Conservation (phyloP, 805 yeast species). For the Kuraishia borneana region DNA sequence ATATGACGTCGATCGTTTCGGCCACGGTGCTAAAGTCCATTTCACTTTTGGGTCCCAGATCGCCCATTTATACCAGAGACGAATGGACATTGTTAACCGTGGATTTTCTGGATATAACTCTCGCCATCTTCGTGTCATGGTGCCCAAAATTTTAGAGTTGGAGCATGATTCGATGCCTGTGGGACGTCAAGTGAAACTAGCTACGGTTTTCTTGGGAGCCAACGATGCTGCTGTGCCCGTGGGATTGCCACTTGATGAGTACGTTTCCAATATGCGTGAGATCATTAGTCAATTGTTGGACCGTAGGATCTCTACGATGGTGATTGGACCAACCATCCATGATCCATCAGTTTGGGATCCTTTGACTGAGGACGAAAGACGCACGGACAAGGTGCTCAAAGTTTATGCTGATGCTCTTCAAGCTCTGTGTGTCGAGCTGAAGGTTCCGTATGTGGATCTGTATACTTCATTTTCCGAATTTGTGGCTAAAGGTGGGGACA, state of each 20-base stretch:
- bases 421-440: slow-evolving; percentile 29
- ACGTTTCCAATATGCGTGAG: slow-evolving; percentile 29
- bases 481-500: slow-evolving; percentile 17
- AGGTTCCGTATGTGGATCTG: slow-evolving; percentile 49
- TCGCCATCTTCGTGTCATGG: slow-evolving; percentile 40
- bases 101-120: slow-evolving; percentile 76
- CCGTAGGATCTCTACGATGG: slow-evolving; percentile 36
- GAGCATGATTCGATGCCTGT: slow-evolving; percentile 27
- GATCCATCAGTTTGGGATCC: slow-evolving; percentile 31
- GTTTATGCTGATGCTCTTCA: slow-evolving; percentile 40
- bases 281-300: slow-evolving; percentile 28
- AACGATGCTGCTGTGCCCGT: slow-evolving; percentile 58
- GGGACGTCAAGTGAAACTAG: slow-evolving; percentile 20
- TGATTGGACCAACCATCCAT: slow-evolving; percentile 55
- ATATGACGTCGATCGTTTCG: neutral
- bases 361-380: slow-evolving; percentile 21
- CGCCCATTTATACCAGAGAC: slow-evolving; percentile 35
- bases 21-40: neutral
- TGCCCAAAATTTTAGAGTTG: slow-evolving; percentile 36
- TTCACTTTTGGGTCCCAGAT: slow-evolving; percentile 5
- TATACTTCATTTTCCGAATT: slow-evolving; percentile 28
- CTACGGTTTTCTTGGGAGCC: slow-evolving; percentile 69
- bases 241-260: slow-evolving; percentile 22
- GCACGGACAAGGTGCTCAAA: slow-evolving; percentile 33
- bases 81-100: slow-evolving; percentile 56